Conservation (phyloP, 805 yeast genomes). For the Phaffomyces antillensis region DNA sequence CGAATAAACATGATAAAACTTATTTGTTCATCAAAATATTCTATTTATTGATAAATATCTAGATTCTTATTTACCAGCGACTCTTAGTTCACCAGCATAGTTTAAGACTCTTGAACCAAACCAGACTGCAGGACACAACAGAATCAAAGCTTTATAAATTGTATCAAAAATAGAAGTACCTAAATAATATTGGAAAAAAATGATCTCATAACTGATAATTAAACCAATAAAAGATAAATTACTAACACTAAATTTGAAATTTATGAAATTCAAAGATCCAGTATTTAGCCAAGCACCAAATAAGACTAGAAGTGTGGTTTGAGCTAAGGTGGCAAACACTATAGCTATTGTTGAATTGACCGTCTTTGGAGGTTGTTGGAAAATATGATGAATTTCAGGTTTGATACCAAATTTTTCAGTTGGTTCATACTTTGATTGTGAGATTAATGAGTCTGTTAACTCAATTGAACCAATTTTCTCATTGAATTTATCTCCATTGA, state of each 20-base stretch:
- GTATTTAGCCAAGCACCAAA: constrained; percentile 14
- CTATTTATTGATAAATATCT: neutral
- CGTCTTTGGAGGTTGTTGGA: constrained; percentile 17
- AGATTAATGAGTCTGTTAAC: constrained; percentile 13
- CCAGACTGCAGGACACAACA: constrained; percentile 23
- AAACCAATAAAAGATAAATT: constrained; percentile 15
- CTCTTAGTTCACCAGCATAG: constrained; percentile 21
- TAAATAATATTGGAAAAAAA: constrained; percentile 22
- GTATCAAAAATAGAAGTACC: constrained; percentile 21
- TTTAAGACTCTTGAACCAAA: constrained; percentile 23
- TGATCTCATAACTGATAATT: constrained; percentile 17
- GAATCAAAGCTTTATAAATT: constrained; percentile 11
- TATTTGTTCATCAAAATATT: neutral
- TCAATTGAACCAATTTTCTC: constrained; percentile 15
- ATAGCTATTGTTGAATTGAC: constrained; percentile 17
- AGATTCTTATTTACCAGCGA: constrained; percentile 18
- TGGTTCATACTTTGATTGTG: constrained; percentile 9
- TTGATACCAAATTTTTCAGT: constrained; percentile 17
- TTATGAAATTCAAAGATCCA: constrained; percentile 18
- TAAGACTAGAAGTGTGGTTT: constrained; percentile 10
- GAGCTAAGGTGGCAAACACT: constrained; percentile 12
- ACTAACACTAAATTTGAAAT: constrained; percentile 12
- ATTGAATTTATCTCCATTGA: constrained; percentile 7
- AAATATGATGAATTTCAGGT: constrained; percentile 24
- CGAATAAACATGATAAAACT: neutral